A percentile compares a stretch with the other conserved stretches of the same genome.
Evolutionary conservation across 2,329 filamentous ascomycete species (phyloP).

Genomic region (Immersiporthe knoxdaviesiana): DNA sequence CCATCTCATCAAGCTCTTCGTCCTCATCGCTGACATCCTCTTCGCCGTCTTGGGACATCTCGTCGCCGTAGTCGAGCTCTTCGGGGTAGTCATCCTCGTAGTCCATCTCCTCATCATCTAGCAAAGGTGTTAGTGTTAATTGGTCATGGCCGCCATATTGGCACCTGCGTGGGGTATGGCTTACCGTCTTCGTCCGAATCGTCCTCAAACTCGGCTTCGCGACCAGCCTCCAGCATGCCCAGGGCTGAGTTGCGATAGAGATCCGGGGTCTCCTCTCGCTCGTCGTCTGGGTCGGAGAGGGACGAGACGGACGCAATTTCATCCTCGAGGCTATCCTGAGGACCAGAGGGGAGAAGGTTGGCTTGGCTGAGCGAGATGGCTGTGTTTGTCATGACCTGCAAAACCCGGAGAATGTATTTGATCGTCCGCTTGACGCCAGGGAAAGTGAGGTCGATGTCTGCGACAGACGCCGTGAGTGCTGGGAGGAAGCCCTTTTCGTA

Average conservation of each 20-base stretch:
- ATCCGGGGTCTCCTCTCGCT: conserved; percentile 93
- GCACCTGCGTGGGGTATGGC: conserved; percentile 22
- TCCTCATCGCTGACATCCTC: conserved; percentile 87
- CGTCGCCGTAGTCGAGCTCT: conserved; percentile 88
- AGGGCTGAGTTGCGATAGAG: conserved; percentile 95
- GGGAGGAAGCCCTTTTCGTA: conserved; percentile 96
- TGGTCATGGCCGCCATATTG: conserved; percentile 17
- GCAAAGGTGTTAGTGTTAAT: conserved; percentile 42
- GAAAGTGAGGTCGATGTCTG: conserved; percentile 94
- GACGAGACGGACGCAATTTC: conserved; percentile 88
- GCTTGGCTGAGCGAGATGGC: conserved; percentile 83
- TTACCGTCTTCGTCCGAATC: conserved; percentile 62
- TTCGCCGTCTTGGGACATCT: conserved; percentile 76
- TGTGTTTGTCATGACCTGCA: conserved; percentile 84
- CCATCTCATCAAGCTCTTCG: conserved; percentile 81
- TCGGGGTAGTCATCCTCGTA: conserved; percentile 90
- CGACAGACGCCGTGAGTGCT: conserved; percentile 86
- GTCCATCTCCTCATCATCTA: conserved; percentile 80
- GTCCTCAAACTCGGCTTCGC: conserved; percentile 80
- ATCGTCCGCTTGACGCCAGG: conserved; percentile 91
- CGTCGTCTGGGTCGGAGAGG: conserved; percentile 83
- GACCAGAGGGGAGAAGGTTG: conserved; percentile 68
- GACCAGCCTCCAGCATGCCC: conserved; percentile 86
- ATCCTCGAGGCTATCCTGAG: conserved; percentile 74
- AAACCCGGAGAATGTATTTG: conserved; percentile 91